phyloP scores from a whole-genome alignment of 345 rosid species.

The Mallotus nudiflorus region DNA sequence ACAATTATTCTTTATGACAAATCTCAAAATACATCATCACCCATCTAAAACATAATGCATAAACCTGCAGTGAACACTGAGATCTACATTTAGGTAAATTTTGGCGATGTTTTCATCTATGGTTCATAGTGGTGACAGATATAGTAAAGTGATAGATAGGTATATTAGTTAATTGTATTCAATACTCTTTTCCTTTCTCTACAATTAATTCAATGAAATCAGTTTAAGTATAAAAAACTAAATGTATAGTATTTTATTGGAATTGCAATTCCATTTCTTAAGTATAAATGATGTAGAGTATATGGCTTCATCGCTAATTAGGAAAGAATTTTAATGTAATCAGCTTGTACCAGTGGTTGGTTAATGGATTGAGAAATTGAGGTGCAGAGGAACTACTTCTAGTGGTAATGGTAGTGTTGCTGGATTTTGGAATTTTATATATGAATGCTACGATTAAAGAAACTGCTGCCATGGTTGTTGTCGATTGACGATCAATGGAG shows the following conservation, averaged over 20 bases:
- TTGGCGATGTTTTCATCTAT: no score
- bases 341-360: neutral
- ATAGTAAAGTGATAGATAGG: no score
- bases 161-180: no score
- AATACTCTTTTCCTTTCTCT: neutral
- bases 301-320: conserved; percentile 22
- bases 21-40: no score
- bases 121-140: no score
- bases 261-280: neutral
- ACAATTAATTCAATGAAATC: neutral
- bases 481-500: neutral
- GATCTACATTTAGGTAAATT: no score
- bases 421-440: conserved; percentile 22
- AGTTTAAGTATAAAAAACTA: neutral
- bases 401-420: conserved; percentile 3
- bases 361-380: neutral
- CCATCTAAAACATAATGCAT: no score
- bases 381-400: conserved; percentile 6
- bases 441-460: conserved; percentile 34
- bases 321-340: conserved; percentile 22
- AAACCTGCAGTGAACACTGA: no score
- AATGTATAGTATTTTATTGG: neutral
- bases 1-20: no score
- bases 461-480: conserved; percentile 49
- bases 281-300: neutral